Evolutionary conservation across 2,329 filamentous ascomycete species (phyloP), one percentile per base, ranked within the genome.

Genomic region (Simplicillium sp.): DNA sequence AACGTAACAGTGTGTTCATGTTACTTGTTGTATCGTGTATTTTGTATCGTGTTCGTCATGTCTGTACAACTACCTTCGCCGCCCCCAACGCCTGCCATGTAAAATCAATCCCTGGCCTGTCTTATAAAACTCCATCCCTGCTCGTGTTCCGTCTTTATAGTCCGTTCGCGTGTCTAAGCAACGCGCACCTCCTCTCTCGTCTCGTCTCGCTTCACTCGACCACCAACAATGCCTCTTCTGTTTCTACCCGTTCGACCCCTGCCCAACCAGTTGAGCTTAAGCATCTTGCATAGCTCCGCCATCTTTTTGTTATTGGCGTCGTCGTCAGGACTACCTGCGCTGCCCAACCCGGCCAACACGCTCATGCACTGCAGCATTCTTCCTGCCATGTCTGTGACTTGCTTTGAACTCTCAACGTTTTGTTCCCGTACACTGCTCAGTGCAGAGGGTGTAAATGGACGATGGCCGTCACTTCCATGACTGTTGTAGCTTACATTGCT

Each of bases 191-290:
- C 64, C 38, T 67, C 66, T 37, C 61, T 57, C 4, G 50, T 46
- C 40, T 60, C 60, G 17, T 70, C 68, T 38, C 73, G 60, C 48
- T 66, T 65, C 9, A 77, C 72, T 39, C 75, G 60, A 0, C 73
- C 75, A 2, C 88, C 89, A 1, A 97, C 89, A 56, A 96, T 90
- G 0, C 92, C 92, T 48, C 87, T 77, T 40, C 92, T 69, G 60
- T 97, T 94, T 47, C 92, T 72, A 0, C 92, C 92, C 3, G 88
- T 97, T 29, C 92, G 68, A 0, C 90, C 90, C 36, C 92, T 72
- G 0, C 90, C 90, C 2, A 98, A 73, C 92, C 92, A 98, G 60
- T 98, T 98, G 53, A 96, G 79, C 64, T 97, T 98, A 46, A 98
- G 68, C 51, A 92, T 80, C 55, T 87, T 83, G 43, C 84, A 87